Conservation (phyloP, 352 stramenopile genomes). For the Phytophthora crassamura region DNA sequence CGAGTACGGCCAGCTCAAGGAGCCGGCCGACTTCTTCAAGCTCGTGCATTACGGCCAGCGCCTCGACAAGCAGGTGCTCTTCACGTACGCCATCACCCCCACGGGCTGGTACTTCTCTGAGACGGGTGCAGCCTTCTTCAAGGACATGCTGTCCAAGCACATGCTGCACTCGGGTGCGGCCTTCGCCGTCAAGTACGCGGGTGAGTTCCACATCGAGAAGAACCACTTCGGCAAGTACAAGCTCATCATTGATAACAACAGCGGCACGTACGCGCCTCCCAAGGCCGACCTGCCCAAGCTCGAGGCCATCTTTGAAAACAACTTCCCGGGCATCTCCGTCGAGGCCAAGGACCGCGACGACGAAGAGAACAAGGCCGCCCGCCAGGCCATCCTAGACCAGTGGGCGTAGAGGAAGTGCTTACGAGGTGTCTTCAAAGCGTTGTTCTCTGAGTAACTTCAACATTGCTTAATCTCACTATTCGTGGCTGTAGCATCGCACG, state of each 20-base stretch:
- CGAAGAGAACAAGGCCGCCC: background rate
- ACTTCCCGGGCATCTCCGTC: constrained; percentile 39
- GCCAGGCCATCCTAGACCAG: too few relatives aligned
- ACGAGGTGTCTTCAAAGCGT: too few relatives aligned
- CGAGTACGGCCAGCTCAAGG: constrained; percentile 19
- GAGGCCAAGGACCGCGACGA: constrained; percentile 30
- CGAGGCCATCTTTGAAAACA: constrained; percentile 35
- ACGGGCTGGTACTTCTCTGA: constrained; percentile 51
- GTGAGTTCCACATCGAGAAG: constrained; percentile 43
- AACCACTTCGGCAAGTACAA: constrained; percentile 18
- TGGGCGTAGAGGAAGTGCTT: too few relatives aligned
- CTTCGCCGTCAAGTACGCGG: constrained; percentile 41
- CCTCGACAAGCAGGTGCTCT: constrained; percentile 39
- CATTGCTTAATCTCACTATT: too few relatives aligned
- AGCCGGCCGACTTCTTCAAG: constrained; percentile 36
- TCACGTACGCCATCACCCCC: constrained; percentile 43
- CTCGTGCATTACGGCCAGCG: constrained; percentile 33
- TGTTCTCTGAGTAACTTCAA: too few relatives aligned
- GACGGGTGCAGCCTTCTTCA: constrained; percentile 44
- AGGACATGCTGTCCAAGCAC: constrained; percentile 51
- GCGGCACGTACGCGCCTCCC: constrained; percentile 39
- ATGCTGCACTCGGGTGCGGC: constrained; percentile 40
- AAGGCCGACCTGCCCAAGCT: constrained; percentile 37
- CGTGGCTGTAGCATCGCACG: too few relatives aligned
- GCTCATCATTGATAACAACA: constrained; percentile 50